These are phyloP conservation scores for Halophytophthora polymorphica DNA, from an alignment of 352 stramenopile genomes.

Conservation along the genomic window DNA sequence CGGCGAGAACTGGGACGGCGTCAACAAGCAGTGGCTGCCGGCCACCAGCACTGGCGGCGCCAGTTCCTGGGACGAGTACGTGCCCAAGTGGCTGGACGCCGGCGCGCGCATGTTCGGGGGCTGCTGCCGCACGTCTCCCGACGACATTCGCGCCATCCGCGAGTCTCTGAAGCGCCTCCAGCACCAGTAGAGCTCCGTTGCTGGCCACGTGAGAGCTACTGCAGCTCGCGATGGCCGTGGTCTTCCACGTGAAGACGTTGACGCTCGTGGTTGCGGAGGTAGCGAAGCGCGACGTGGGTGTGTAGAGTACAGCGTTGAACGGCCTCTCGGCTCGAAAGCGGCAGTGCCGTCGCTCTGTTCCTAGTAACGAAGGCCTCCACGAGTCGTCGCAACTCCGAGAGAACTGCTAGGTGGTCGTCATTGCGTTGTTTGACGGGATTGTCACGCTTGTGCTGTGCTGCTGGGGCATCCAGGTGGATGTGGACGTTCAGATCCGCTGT, in stretches of 20 bases:
- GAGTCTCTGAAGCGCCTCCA: conserved; percentile 39
- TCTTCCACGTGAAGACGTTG: conserved; percentile 14
- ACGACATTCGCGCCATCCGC: conserved; percentile 66
- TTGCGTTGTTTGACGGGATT: neutral
- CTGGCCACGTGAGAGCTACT: neutral
- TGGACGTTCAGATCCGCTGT: neutral
- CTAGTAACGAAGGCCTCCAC: conserved; percentile 24
- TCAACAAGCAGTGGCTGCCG: conserved; percentile 70
- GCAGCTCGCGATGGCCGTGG: conserved; percentile 13
- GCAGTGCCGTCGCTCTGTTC: conserved; percentile 3
- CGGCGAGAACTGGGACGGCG: conserved; percentile 75
- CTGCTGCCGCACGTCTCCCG: conserved; percentile 76
- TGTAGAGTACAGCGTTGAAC: conserved; percentile 21
- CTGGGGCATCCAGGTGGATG: neutral
- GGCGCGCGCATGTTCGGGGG: conserved; percentile 77
- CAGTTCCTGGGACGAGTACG: conserved; percentile 52
- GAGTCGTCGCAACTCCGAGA: conserved; percentile 23
- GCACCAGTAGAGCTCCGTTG: conserved; percentile 12
- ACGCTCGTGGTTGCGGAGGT: conserved; percentile 27
- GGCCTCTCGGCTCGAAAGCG: conserved; percentile 5
- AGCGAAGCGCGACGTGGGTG: conserved; percentile 16
- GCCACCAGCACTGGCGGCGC: conserved; percentile 29
- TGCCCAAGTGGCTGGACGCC: conserved; percentile 64
- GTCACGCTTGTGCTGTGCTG: neutral
- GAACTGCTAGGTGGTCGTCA: conserved; percentile 5